Evolutionary conservation across 768 basidiomycete species (phyloP).

Genomic region (Tricholoma matsutake): DNA sequence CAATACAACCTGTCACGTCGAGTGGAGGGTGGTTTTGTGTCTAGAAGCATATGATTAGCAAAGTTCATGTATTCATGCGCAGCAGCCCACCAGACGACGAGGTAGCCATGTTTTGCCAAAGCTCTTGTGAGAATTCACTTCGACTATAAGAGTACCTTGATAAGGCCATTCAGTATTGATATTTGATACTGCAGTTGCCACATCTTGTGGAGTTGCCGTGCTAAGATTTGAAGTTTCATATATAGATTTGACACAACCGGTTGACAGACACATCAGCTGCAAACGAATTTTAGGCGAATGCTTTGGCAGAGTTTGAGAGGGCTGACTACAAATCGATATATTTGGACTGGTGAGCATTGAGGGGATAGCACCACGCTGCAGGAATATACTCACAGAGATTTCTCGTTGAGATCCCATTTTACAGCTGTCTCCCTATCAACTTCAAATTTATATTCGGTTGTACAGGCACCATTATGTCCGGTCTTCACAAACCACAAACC

Average conservation of each 20-base stretch:
- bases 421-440: slow-evolving; percentile 33
- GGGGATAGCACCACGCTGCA: neutral
- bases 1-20: slow-evolving; percentile 40
- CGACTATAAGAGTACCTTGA: slow-evolving; percentile 42
- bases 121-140: slow-evolving; percentile 37
- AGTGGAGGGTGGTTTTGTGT: slow-evolving; percentile 24
- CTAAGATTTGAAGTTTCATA: slow-evolving; percentile 14
- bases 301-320: neutral
- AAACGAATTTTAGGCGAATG: slow-evolving; percentile 25
- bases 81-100: slow-evolving; percentile 35
- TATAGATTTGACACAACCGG: slow-evolving; percentile 19
- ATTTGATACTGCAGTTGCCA: slow-evolving; percentile 21
- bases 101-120: slow-evolving; percentile 42
- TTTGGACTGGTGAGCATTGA: neutral
- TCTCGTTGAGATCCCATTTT: slow-evolving; percentile 29
- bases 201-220: slow-evolving; percentile 18
- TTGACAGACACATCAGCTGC: slow-evolving; percentile 33
- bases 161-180: slow-evolving; percentile 41
- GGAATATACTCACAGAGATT: slow-evolving; percentile 12
- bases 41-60: slow-evolving; percentile 16
- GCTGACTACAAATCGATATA: neutral
- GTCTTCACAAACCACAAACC: slow-evolving; percentile 39
- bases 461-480: slow-evolving; percentile 29
- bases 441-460: slow-evolving; percentile 34
- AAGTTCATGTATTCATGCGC: neutral